Base-by-base conservation (phyloP, 2,329 filamentous ascomycete genomes). In the Chrysoporthe deuterocubensis region DNA sequence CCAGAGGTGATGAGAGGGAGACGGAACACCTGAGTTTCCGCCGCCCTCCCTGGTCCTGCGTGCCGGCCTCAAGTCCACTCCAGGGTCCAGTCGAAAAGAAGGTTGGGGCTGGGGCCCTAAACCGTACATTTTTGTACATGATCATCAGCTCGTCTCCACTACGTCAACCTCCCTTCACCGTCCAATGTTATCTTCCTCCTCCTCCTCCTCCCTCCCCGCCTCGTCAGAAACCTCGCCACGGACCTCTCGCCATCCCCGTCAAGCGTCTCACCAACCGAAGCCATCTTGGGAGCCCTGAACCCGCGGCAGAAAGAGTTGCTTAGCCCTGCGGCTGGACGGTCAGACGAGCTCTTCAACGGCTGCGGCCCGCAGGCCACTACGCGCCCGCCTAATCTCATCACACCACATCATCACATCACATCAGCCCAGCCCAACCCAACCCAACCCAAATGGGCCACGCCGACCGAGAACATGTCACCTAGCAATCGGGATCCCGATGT, bases 401-500 rank as follows among this genome's bases (percentile, higher is more conserved):
- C 44, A 58, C 46, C 46, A 32, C 60, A 60, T 59, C 57, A 42
- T 26, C 48, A 52, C 48, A 2, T 32, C 11, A n/a, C 48, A n/a
- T 7, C 48, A 32, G 11, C 13, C 50, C 50, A 32, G 16, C 18
- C 52, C 52, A 16, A 43, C 8, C 40, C 26, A 43, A 16, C 40
- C 26, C 42, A 52, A 60, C 54, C 58, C 62, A 64, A 32, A 70
- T 70, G 68, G 63, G 66, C 67, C 64, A 64, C 32, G n/a, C 44
- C 54, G 50, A 54, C 59, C 40, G 50, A 43, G 34, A 66, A 37
- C 50, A 71, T 71, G 70, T 61, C 70, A 61, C 58, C 67, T 46
- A 70, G 71, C 64, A 72, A 75, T 3, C 67, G 68, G 44, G 72
- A 72, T 7, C 62, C 67, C 54, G 71, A 73, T 46, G 65, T 64